These are phyloP conservation scores for Knoxdaviesia proteae DNA, from an alignment of 2,329 filamentous ascomycete species.

Conservation along the genomic window DNA sequence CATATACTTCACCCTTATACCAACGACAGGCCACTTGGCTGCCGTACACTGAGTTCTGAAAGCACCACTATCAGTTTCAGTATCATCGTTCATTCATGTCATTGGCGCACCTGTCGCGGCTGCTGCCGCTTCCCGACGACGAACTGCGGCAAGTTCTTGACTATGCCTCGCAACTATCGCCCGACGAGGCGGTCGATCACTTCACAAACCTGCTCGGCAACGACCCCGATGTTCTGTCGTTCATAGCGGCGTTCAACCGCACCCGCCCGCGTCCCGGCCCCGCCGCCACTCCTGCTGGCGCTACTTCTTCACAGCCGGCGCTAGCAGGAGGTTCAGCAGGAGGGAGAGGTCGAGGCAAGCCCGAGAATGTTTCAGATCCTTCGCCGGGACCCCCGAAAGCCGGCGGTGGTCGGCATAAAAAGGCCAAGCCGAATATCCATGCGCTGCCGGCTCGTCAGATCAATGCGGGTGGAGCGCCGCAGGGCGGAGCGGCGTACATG, in stretches of 20 bases:
- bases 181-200: constrained; percentile 59
- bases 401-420: constrained; percentile 22
- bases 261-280: constrained; percentile 25
- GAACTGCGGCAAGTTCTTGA: constrained; percentile 69
- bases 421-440: constrained; percentile 40
- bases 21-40: no score
- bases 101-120: constrained; percentile 46
- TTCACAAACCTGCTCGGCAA: constrained; percentile 78
- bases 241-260: constrained; percentile 64
- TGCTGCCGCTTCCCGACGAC: constrained; percentile 69
- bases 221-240: constrained; percentile 54
- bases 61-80: no score
- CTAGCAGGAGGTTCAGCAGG: no score
- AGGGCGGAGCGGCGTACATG: constrained; percentile 43
- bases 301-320: constrained; percentile 3
- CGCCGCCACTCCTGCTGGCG: constrained; percentile 5
- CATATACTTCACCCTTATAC: no score
- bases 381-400: no score
- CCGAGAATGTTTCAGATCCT: no score
- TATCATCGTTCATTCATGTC: constrained; percentile 20
- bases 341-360: not conserved
- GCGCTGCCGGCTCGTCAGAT: constrained; percentile 41
- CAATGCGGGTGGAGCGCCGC: constrained; percentile 40
- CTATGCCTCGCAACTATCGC: constrained; percentile 60
- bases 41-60: no score